A percentile compares a stretch with the other conserved stretches of the same genome.
phyloP scores from a whole-genome alignment of 2,329 filamentous ascomycete species.

The Xylaria multiplex region DNA sequence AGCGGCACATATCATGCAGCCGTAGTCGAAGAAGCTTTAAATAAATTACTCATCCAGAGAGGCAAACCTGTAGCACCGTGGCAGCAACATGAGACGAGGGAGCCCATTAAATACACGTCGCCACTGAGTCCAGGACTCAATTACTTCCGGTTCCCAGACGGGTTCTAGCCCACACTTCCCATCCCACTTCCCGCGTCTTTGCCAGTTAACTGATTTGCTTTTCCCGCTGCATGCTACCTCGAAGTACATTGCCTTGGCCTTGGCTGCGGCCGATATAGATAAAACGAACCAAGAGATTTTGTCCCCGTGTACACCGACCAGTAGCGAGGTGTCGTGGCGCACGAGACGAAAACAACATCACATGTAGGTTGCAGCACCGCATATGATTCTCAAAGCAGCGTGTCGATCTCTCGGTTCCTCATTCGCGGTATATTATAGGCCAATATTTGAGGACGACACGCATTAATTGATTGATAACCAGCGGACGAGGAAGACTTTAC shows the following conservation, averaged over 20 bases:
- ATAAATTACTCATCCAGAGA: not conserved
- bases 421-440: not conserved
- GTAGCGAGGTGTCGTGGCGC: conserved; percentile 24
- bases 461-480: not conserved
- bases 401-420: not conserved
- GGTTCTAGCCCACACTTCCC: not conserved
- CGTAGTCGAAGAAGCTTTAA: not conserved
- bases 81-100: not conserved
- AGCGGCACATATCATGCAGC: not conserved
- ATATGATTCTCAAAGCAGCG: not conserved
- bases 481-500: not conserved
- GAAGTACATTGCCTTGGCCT: not conserved
- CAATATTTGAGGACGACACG: not conserved
- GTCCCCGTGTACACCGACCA: conserved; percentile 18
- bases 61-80: not conserved
- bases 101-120: not conserved
- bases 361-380: conserved; percentile 10
- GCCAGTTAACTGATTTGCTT: conserved; percentile 6
- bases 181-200: not conserved
- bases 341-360: conserved; percentile 24
- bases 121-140: not conserved
- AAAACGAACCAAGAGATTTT: conserved; percentile 11
- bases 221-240: not conserved
- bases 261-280: not conserved
- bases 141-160: not conserved